Base-by-base conservation (phyloP, 768 basidiomycete genomes). In the Calocera viscosa region DNA sequence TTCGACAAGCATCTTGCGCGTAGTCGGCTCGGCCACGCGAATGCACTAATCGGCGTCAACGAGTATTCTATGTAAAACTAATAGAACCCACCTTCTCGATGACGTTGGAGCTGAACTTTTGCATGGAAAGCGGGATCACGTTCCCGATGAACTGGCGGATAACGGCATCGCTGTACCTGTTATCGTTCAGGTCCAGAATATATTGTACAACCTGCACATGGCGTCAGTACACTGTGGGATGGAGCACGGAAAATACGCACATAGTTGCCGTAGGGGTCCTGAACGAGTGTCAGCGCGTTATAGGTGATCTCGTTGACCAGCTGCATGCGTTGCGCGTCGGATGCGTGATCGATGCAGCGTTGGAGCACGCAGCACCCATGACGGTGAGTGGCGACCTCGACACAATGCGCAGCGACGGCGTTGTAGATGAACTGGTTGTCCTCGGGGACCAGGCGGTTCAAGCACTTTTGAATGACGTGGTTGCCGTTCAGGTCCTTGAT, bases 391-490 rank as follows among this genome's bases (percentile, higher is more conserved):
- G 96, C 96, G 69, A 99, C 96, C 78, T 99, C 96, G 65, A 99
- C 93, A 73, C 96, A 96, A 78, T 98, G 97, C 35, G 92, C 91
- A 30, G 96, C 96, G 38, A 99, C 95, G 67, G 96, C 95, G 72
- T 98, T 98, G 79, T 98, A 99, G 73, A 99, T 99, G 80, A 98
- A 98, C 89, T 98, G 95, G 77, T 99, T 99, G 78, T 99, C 96
- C 75, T 99, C 96, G 0, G 96, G 92, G 49, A 91, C 90, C 70
- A 99, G 82, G 78, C 95, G 94, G 82, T 99, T 99, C 72, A 99
- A 79, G 78, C 96, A 99, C 78, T 99, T 99, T 78, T 99, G 96
- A 70, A 98, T 96, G 75, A 98, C 94, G 75, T 97, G 91, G 73
- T 95, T 95, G 64, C 92, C 92, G 74, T 95, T 95, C 74, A 95